Percentiles rank a stretch among this genome's conserved stretches.
These are phyloP conservation scores for Epichloe gansuensis DNA, from an alignment of 2,329 filamentous ascomycete genomes.

Conservation along the genomic window DNA sequence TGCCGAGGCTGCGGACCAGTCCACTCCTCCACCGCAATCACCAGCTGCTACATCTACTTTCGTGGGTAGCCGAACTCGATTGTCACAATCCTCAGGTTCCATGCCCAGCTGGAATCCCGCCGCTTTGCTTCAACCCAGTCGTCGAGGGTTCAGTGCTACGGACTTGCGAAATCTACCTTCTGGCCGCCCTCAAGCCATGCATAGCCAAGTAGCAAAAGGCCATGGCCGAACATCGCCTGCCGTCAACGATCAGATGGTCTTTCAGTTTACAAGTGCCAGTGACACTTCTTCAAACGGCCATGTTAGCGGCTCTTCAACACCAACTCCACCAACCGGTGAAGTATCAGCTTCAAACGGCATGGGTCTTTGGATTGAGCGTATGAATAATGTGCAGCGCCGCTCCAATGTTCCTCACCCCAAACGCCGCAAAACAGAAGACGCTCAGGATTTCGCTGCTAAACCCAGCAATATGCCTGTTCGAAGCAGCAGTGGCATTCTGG, in stretches of 20 bases:
- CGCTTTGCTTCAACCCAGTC: conserved; percentile 26
- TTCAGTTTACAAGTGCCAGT: conserved; percentile 29
- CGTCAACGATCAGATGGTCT: conserved; percentile 20
- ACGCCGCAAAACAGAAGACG: conserved; percentile 44
- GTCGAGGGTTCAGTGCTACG: conserved; percentile 16
- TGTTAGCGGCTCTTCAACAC: conserved; percentile 22
- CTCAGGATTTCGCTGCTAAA: conserved; percentile 28
- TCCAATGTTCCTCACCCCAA: conserved; percentile 46
- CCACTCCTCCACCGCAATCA: neutral
- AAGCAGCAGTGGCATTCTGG: conserved; percentile 43
- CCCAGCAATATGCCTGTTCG: conserved; percentile 15
- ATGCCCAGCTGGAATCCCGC: conserved; percentile 29
- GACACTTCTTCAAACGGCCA: conserved; percentile 21
- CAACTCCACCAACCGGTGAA: conserved; percentile 16
- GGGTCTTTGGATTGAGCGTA: conserved; percentile 55
- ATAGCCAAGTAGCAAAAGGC: neutral
- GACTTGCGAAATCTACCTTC: conserved; percentile 15
- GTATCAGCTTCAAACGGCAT: conserved; percentile 27
- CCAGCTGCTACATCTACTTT: conserved; percentile 1
- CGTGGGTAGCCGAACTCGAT: conserved; percentile 14
- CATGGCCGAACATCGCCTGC: conserved; percentile 9
- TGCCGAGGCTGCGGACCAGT: neutral
- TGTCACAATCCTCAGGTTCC: conserved; percentile 15
- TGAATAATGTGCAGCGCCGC: conserved; percentile 64
- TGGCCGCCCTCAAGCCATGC: conserved; percentile 10